Conservation (phyloP, 306 rosid genomes). For the Coriaria nepalensis region DNA sequence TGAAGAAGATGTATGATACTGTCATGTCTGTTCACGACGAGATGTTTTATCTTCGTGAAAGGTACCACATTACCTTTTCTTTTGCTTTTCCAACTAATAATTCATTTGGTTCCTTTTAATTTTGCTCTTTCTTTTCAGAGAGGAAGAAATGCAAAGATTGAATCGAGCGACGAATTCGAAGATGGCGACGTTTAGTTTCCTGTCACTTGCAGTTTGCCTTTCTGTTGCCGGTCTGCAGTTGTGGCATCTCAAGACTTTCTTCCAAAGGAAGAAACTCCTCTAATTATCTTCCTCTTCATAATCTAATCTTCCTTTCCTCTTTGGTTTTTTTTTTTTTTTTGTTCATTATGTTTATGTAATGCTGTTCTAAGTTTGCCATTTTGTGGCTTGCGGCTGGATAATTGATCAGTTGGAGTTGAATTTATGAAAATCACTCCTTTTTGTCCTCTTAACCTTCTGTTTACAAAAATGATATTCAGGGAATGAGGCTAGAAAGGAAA, state of each 20-base stretch:
- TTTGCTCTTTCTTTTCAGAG: slow-evolving; percentile 36
- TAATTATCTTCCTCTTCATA: slow-evolving; percentile 15
- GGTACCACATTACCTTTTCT: slow-evolving; percentile 24
- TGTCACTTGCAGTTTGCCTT: slow-evolving; percentile 63
- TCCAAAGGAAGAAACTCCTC: slow-evolving; percentile 84
- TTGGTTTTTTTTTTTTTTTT: background rate
- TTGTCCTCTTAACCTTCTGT: too few species aligned
- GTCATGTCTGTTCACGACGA: slow-evolving; percentile 72
- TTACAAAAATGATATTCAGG: too few species aligned
- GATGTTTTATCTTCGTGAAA: slow-evolving; percentile 94
- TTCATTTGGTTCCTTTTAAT: slow-evolving; percentile 1
- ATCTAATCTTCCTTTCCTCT: slow-evolving; percentile 1
- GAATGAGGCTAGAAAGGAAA: too few species aligned
- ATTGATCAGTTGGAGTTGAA: too few species aligned
- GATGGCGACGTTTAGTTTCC: slow-evolving; percentile 67
- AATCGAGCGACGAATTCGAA: slow-evolving; percentile 55
- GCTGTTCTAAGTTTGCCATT: too few species aligned
- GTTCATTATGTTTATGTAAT: too few species aligned
- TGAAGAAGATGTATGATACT: slow-evolving; percentile 59
- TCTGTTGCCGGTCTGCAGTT: slow-evolving; percentile 82
- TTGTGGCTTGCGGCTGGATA: too few species aligned
- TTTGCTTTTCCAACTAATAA: background rate
- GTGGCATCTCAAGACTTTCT: slow-evolving; percentile 91
- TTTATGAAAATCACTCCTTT: too few species aligned
- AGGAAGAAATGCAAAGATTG: slow-evolving; percentile 83